Base-by-base conservation (phyloP, 371 early-diverging fungal species). In the Mortierella sp. region DNA sequence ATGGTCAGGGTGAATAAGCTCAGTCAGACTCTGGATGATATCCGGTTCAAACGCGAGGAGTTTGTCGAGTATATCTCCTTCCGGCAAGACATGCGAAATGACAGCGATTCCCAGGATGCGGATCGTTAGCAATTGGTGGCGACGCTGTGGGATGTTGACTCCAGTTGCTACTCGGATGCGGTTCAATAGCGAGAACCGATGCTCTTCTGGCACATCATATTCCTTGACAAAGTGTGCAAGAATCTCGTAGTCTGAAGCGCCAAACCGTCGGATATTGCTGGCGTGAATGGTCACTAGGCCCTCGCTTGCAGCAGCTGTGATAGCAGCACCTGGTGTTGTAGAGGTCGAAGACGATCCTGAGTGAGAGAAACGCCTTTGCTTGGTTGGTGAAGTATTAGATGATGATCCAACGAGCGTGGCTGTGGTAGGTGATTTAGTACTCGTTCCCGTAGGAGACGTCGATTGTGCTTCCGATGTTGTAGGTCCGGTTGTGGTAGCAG, bases 11-110 rank as follows among this genome's bases (percentile, higher is more conserved):
- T 91, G 88, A 17, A 95, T 78, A 16, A 95, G 63, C 40, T 94
- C 93, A 0, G 92, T 89, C 1, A 97, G 67, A 34, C 91, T 86
- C 10, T 85, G 70, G 8, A 95, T 88, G 25, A 96, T 80, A 67
- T 91, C 89, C 17, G 96, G 96, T 61, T 97, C 96, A 72, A 92
- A 92, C 5, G 91, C 80, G 61, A 95, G 91, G 28, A 96, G 81
- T 58, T 85, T 87, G 63, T 87, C 90, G 46, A 90, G 85, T 27
- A 93, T 89, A 49, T 88, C 83, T 0, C 88, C 83, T 71, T 94
- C 94, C 0, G 89, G 82, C 22, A 85, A 78, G 40, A 86, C 83
- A 70, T 88, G 85, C 17, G 87, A 83, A 83, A 94, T 89, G 28
- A 92, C 82, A 17, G 93, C 85, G 44, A 95, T 87, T 4, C 96